phyloP scores from a whole-genome alignment of 2,329 filamentous ascomycete genomes.

The Trichoderma cornu-damae region DNA sequence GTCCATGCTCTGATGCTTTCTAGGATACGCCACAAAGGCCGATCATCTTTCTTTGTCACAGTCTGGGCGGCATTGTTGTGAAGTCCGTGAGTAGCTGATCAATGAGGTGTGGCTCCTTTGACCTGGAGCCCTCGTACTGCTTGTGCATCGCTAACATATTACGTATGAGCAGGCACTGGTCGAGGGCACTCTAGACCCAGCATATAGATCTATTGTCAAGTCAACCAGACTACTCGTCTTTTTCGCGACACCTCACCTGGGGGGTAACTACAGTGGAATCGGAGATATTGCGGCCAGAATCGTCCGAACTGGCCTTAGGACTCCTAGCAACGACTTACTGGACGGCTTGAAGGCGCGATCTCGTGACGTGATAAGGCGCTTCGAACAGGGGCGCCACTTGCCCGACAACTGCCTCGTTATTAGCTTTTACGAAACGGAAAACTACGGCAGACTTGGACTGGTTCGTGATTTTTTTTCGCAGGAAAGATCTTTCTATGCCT shows the following conservation, averaged over 20 bases:
- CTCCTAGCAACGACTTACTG: slow-evolving; percentile 4
- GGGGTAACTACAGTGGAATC: slow-evolving; percentile 2
- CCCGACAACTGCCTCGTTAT: background rate
- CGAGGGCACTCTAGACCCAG: slow-evolving; percentile 5
- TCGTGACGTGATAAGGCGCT: slow-evolving; percentile 8
- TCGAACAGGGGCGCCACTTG: slow-evolving; percentile 1
- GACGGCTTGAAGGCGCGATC: slow-evolving; percentile 3
- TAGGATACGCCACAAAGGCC: slow-evolving; percentile 4
- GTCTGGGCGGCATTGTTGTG: slow-evolving; percentile 19
- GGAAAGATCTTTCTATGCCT: background rate
- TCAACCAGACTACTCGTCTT: slow-evolving; percentile 7
- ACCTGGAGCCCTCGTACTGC: too few species aligned
- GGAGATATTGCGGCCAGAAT: slow-evolving; percentile 6
- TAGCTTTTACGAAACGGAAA: slow-evolving; percentile 11
- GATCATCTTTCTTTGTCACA: slow-evolving; percentile 19
- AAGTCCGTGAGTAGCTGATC: slow-evolving; percentile 16
- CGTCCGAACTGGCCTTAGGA: background rate
- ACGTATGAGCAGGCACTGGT: slow-evolving; percentile 13
- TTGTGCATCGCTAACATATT: background rate
- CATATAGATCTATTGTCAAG: slow-evolving; percentile 1
- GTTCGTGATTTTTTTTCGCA: background rate
- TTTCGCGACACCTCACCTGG: slow-evolving; percentile 15
- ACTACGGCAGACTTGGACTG: slow-evolving; percentile 5
- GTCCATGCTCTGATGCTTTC: background rate
- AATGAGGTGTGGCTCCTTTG: background rate